A percentile compares a stretch with the other conserved stretches of the same genome.
These are phyloP conservation scores for Primulina tabacum DNA, from an alignment of 257 asterid species.

Conservation along the genomic window DNA sequence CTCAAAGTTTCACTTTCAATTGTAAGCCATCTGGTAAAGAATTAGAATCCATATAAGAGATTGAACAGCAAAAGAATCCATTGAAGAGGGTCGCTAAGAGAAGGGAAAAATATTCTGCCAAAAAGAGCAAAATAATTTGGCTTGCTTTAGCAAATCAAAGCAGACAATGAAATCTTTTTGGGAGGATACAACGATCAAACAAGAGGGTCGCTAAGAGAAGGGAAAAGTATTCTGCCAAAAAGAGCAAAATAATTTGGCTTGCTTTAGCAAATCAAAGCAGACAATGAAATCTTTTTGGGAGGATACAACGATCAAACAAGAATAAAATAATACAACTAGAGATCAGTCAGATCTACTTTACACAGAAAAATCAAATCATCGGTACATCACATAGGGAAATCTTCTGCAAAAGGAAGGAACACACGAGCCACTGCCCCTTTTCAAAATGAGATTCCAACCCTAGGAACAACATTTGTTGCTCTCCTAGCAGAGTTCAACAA, in stretches of 20 bases:
- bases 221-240: not conserved
- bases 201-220: conserved; percentile 3
- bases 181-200: conserved; percentile 7
- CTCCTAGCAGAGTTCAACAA: conserved; percentile 5
- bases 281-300: not conserved
- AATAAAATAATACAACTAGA: not conserved
- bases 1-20: conserved; percentile 3
- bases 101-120: not conserved
- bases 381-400: not conserved
- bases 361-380: conserved; percentile 14
- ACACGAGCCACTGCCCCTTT: not conserved
- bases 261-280: not conserved
- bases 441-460: not conserved
- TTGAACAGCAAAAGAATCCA: not conserved
- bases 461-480: not conserved
- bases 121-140: not conserved
- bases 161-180: conserved; percentile 5
- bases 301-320: conserved; percentile 12
- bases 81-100: not conserved
- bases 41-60: not conserved
- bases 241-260: not conserved
- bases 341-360: not conserved
- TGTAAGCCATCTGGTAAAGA: conserved; percentile 12
- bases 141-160: not conserved
- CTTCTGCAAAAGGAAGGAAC: not conserved